Evolutionary conservation across 495 filamentous ascomycete genomes (phyloP), one percentile per base, ranked within the genome.

Genomic region (Neurospora sp.): DNA sequence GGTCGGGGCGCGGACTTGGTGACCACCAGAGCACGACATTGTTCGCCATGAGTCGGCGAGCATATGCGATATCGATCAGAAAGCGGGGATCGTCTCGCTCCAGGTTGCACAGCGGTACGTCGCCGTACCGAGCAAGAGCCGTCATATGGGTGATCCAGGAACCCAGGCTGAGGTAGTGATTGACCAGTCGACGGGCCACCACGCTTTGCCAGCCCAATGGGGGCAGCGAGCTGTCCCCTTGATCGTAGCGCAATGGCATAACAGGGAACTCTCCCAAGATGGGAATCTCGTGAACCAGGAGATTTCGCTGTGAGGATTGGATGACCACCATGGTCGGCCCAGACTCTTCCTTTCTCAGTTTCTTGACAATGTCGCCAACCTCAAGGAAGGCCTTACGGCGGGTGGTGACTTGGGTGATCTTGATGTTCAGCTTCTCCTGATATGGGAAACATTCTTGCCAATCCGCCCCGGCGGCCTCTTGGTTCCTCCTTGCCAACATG

Each of bases 21-120:
- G 94, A 97, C 96, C 96, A 99, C 96, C 96, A 99, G n/a, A 99
- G 86, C 18, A 99, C 92, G 7, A 99, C 93, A 74, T 94, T 94
- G 78, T 94, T 97, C 76, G 92, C 90, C 78, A 96, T 94, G 70
- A 99, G 84, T 12, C 96, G 90, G 70, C 96, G 84, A 1, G 96
- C 96, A 81, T 98, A 99, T 4, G 96, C 93, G 62, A 99, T 89
- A 78, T 99, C 96, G 77, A 99, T 98, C 71, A 98, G 83, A 80
- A 93, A 99, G 31, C 92, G 87, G 23, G 96, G 95, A 78, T 99
- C 96, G 76, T 98, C 94, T 59, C 89, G 90, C 78, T 98, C 96
- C 38, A 99, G 84, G 77, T 99, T 98, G 83, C 96, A 98, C 70
- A 99, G 86, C 20, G 96, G 96, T 42, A 98, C 88, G 82, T 98